These are phyloP conservation scores for Mycena kentingensis DNA, from an alignment of 768 basidiomycete species.

Conservation along the genomic window DNA sequence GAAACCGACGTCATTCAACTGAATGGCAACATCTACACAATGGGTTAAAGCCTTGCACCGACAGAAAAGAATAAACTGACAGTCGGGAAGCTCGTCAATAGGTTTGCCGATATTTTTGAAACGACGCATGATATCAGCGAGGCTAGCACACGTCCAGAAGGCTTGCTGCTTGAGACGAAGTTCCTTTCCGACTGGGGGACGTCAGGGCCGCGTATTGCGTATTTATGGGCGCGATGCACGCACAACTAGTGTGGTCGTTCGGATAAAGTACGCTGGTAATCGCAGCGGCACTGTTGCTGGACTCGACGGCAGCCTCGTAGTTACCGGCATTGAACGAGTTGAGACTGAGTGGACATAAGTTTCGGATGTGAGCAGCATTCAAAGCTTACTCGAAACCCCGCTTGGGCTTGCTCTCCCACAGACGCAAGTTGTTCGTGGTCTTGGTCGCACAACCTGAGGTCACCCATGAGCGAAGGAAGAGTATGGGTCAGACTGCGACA, in stretches of 20 bases:
- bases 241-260: constrained; percentile 78
- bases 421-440: constrained; percentile 87
- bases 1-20: constrained; percentile 81
- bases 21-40: constrained; percentile 76
- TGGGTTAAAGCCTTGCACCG: constrained; percentile 9
- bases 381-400: constrained; percentile 72
- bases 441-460: constrained; percentile 76
- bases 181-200: constrained; percentile 90
- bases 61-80: constrained; percentile 35
- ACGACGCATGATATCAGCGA: constrained; percentile 87
- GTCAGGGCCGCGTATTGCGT: too few species aligned
- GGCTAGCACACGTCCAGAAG: constrained; percentile 89
- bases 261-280: constrained; percentile 97
- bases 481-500: too few species aligned
- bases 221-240: constrained; percentile 3
- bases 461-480: too few species aligned
- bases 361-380: not conserved
- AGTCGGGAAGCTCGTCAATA: constrained; percentile 80
- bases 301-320: constrained; percentile 87
- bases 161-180: constrained; percentile 95
- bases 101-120: constrained; percentile 89
- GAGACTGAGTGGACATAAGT: constrained; percentile 35
- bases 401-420: constrained; percentile 86
- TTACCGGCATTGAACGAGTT: constrained; percentile 97
- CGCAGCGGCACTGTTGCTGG: constrained; percentile 87